Evolutionary conservation across 495 filamentous ascomycete genomes (phyloP), one percentile per base, ranked within the genome.

Genomic region (Tricharina praecox): DNA sequence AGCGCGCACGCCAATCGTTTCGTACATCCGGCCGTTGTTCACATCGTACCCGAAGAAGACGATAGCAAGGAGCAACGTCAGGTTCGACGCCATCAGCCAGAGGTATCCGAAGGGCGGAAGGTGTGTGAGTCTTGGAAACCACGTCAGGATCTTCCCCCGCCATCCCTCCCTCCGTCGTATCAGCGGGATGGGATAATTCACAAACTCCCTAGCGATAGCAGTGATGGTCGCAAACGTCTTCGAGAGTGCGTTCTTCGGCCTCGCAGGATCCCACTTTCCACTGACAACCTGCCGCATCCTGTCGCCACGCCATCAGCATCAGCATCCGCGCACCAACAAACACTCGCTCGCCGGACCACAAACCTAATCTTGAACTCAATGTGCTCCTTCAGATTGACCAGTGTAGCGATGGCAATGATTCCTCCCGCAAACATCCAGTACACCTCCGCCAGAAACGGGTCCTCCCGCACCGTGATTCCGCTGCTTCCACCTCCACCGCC

Each of bases 1-100:
- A 35, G 76, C 75, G 33, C 84, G 77, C 58, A 78, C 86, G 5
- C 74, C 85, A 45, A 90, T 72, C 41, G 75, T 67, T 59, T 92
- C 82, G 69, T 72, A 82, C 55, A 63, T 66, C 59, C 48, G 55
- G 48, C 25, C 69, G 62, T 40, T 62, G 40, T 52, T 23, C 18
- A 45, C 32, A 56, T 62, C 23, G 52, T 64, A 53, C 25, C 53
- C 66, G 45, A 64, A 65, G 49, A 73, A 57, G 18, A 63, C 64
- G 40, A 64, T 63, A 24, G 68, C 64, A 18, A 68, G 61, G 63
- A 77, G 70, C 53, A 82, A 70, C 26, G 71, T 68, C 47, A 76
- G 62, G 47, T 81, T 67, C 44, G 76, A 58, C 20, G 72, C 63
- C 23, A 82, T 62, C 2, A 75, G 57, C 15, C 76, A 54, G 45